A percentile compares a stretch with the other conserved stretches of the same genome.
These are phyloP conservation scores for Gremmenia infestans DNA, from an alignment of 2,329 filamentous ascomycete genomes.

Conservation along the genomic window DNA sequence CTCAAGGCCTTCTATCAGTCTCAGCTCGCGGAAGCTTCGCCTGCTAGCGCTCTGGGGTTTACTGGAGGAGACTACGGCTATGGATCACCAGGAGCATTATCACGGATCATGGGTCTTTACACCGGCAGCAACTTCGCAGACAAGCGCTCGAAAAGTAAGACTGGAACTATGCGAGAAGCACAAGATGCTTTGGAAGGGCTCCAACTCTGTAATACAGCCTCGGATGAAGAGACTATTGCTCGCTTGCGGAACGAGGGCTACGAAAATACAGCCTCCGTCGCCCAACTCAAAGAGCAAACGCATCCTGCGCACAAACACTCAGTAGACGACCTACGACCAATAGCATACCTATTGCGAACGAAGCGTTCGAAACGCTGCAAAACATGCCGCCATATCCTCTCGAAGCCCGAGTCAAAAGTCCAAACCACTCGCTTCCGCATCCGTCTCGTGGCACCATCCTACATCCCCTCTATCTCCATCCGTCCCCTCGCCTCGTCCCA, in stretches of 20 bases:
- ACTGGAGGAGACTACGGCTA: slow-evolving; percentile 47
- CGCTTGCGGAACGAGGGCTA: slow-evolving; percentile 56
- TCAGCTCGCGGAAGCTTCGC: slow-evolving; percentile 62
- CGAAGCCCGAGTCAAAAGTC: slow-evolving; percentile 89
- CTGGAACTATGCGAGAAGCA: slow-evolving; percentile 77
- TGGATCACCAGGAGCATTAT: slow-evolving; percentile 73
- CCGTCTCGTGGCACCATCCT: slow-evolving; percentile 78
- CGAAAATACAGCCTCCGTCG: slow-evolving; percentile 53
- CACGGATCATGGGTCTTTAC: slow-evolving; percentile 89
- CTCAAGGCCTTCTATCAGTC: slow-evolving; percentile 76
- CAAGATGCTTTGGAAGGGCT: slow-evolving; percentile 66
- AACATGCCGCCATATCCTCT: slow-evolving; percentile 88
- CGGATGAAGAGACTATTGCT: slow-evolving; percentile 55
- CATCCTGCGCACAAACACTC: slow-evolving; percentile 44
- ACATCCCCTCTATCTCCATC: slow-evolving; percentile 78
- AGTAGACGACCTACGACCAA: slow-evolving; percentile 69
- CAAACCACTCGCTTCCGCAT: slow-evolving; percentile 88
- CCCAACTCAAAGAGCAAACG: slow-evolving; percentile 50
- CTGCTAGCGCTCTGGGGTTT: slow-evolving; percentile 52
- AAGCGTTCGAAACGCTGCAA: slow-evolving; percentile 93
- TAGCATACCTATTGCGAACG: slow-evolving; percentile 77
- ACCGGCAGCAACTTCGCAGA: slow-evolving; percentile 57
- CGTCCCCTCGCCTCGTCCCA: slow-evolving; percentile 31
- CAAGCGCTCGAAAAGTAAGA: slow-evolving; percentile 63
- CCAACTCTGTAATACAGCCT: slow-evolving; percentile 40